phyloP scores from a whole-genome alignment of 805 yeast genomes.

The Candida koratica region DNA sequence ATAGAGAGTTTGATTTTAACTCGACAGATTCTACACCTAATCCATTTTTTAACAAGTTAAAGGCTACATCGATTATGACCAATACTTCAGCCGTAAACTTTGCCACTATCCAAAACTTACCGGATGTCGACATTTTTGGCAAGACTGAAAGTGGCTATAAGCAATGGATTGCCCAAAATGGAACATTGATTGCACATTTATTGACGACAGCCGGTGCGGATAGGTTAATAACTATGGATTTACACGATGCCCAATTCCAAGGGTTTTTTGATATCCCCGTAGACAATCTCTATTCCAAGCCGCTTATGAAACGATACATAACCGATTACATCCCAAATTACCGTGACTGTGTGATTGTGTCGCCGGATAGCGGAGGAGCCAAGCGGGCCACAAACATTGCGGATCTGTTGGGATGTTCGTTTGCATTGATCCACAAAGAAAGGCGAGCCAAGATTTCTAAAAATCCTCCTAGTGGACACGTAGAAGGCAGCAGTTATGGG shows the following conservation, averaged over 20 bases:
- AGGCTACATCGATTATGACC: conserved; percentile 27
- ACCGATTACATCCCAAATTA: conserved; percentile 72
- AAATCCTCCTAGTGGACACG: conserved; percentile 23
- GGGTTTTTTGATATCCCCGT: conserved; percentile 97
- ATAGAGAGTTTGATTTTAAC: conserved; percentile 6
- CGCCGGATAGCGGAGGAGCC: conserved; percentile 99
- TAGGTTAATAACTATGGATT: conserved; percentile 94
- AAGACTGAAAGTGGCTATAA: conserved; percentile 67
- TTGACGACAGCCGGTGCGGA: conserved; percentile 93
- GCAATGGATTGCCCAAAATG: conserved; percentile 95
- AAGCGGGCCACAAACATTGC: conserved; percentile 94
- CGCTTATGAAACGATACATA: conserved; percentile 82
- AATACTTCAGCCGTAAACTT: conserved; percentile 30
- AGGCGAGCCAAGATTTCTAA: conserved; percentile 51
- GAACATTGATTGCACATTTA: conserved; percentile 84
- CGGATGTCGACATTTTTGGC: conserved; percentile 34
- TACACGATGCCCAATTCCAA: conserved; percentile 97
- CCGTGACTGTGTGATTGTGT: conserved; percentile 82
- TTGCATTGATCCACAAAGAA: conserved; percentile 95
- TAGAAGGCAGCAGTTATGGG: conserved; percentile 8
- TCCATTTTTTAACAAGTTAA: conserved; percentile 4
- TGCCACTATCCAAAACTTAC: conserved; percentile 14
- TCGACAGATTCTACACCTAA: background rate
- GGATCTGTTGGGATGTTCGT: conserved; percentile 79
- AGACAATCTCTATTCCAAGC: conserved; percentile 87